Percentiles rank a stretch among this genome's conserved stretches.
Conservation (phyloP, 805 yeast genomes). For the Starmerella ratchasimensis region DNA sequence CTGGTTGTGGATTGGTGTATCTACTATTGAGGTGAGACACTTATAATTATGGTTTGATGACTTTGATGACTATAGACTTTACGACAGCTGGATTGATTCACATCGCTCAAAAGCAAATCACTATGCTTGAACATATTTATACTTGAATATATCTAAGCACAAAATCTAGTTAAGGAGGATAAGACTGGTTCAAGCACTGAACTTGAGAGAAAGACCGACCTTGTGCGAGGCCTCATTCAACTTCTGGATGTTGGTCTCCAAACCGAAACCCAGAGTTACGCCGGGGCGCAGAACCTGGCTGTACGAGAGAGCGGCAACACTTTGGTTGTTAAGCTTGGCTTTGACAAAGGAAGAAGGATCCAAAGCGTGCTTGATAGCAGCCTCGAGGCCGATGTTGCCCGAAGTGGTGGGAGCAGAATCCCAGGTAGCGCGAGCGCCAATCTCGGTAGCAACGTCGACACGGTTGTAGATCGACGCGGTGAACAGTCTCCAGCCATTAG, state of each 20-base stretch:
- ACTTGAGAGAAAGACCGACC: constrained; percentile 87
- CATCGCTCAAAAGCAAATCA: no score
- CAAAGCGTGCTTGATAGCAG: constrained; percentile 86
- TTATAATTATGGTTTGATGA: no score
- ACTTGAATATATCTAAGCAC: background rate
- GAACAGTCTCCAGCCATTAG: constrained; percentile 56
- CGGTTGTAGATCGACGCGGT: constrained; percentile 90
- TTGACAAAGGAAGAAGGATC: constrained; percentile 82
- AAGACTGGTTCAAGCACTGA: constrained; percentile 66
- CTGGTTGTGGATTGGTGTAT: constrained; percentile 10
- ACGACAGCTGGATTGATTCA: no score
- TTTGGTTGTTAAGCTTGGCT: constrained; percentile 94
- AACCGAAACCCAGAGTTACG: constrained; percentile 92
- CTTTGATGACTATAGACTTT: no score
- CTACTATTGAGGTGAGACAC: constrained; percentile 13
- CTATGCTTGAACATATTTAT: background rate
- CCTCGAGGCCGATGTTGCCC: constrained; percentile 77
- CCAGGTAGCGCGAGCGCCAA: constrained; percentile 95
- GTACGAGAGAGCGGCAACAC: constrained; percentile 85
- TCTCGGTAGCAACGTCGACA: constrained; percentile 82
- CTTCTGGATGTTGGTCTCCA: constrained; percentile 90
- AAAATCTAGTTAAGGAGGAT: background rate
- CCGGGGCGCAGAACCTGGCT: constrained; percentile 92
- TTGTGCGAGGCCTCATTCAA: constrained; percentile 95
- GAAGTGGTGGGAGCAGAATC: constrained; percentile 66